A percentile compares a stretch with the other conserved stretches of the same genome.
phyloP scores from a whole-genome alignment of 306 rosid genomes.

The Vigna radiata region DNA sequence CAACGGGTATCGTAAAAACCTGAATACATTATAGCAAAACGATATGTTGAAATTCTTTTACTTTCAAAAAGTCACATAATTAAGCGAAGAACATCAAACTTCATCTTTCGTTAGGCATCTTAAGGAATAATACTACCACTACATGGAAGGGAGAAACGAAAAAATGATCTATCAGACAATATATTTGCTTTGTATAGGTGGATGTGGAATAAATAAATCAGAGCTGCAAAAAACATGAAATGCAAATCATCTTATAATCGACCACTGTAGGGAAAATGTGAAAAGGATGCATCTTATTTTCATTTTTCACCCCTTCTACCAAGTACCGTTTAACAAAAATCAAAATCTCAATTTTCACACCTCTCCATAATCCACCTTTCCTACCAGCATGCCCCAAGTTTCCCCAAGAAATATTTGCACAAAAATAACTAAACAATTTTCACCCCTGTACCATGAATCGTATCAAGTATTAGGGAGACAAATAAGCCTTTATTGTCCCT shows the following conservation, averaged over 20 bases:
- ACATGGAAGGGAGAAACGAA: not conserved
- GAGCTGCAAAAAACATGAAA: conserved; percentile 3
- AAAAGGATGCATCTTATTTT: not conserved
- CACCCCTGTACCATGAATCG: not conserved
- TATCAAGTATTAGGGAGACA: not conserved
- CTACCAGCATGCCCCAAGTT: not conserved
- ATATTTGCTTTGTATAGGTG: not conserved
- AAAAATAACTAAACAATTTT: not conserved
- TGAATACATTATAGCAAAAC: conserved; percentile 5
- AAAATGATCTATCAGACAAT: not conserved
- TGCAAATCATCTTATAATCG: not conserved
- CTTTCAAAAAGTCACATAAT: not conserved
- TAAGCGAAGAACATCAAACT: not conserved
- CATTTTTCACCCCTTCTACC: conserved; percentile 8
- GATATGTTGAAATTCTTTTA: not conserved
- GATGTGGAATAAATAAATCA: not conserved
- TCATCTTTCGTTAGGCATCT: not conserved
- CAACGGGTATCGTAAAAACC: conserved; percentile 18
- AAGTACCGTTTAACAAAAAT: not conserved
- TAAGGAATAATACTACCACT: not conserved
- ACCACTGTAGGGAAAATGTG: not conserved
- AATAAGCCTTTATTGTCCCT: not conserved
- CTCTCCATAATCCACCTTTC: not conserved
- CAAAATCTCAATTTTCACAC: not conserved
- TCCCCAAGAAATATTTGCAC: not conserved